Evolutionary conservation across 441 rosid genomes (phyloP).

Genomic region (Theobroma grandiflorum): DNA sequence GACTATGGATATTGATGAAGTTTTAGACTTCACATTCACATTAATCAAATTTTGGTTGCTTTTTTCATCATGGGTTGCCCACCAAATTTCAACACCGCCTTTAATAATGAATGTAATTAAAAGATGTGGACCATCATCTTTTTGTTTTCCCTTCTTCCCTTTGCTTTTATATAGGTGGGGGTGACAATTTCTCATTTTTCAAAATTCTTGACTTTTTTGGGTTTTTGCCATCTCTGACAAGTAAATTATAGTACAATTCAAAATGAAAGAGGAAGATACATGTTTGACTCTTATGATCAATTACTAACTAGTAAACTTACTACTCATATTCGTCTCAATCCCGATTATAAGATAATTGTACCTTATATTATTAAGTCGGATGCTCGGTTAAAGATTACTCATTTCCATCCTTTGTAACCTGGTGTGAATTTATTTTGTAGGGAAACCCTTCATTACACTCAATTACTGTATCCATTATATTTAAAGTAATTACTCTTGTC

Average conservation of each 20-base stretch:
- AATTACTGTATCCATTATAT: too few species aligned
- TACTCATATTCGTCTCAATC: too few species aligned
- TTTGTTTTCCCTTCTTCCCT: not conserved
- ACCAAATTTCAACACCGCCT: not conserved
- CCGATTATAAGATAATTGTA: too few species aligned
- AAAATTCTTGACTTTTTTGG: not conserved
- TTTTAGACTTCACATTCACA: not conserved
- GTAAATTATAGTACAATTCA: not conserved
- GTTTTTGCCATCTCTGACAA: not conserved
- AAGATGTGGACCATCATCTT: not conserved
- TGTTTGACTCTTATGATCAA: not conserved
- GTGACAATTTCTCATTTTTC: not conserved
- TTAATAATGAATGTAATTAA: not conserved
- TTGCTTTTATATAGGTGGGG: not conserved
- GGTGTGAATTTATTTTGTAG: too few species aligned
- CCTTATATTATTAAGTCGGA: too few species aligned
- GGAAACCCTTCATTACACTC: too few species aligned
- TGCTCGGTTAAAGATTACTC: too few species aligned
- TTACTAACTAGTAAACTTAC: not conserved
- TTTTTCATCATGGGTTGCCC: not conserved
- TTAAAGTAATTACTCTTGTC: too few species aligned
- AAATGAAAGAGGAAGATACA: not conserved
- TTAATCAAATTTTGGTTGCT: not conserved
- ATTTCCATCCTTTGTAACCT: too few species aligned
- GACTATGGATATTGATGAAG: not conserved